Conservation (phyloP, 1,284 basidiomycete species). For the Agroathelia rolfsii region DNA sequence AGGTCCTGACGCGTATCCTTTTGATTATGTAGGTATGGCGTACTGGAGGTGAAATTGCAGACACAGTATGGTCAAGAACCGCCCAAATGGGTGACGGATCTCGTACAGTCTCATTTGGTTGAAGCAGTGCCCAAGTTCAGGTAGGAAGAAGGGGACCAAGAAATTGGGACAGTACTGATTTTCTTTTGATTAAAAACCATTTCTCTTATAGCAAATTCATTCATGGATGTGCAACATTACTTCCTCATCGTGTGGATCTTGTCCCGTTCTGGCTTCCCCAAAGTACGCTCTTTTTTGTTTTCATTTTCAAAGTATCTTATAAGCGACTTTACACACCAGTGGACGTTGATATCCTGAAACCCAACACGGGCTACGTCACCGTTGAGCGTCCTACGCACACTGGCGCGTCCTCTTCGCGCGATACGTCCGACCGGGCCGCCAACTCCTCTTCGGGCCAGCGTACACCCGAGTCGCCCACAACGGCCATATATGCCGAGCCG, state of each 20-base stretch:
- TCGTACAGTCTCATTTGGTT: constrained; percentile 90
- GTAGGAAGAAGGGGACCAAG: no score
- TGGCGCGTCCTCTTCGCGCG: constrained; percentile 31
- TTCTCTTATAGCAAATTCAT: constrained; percentile 79
- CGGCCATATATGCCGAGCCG: constrained; percentile 65
- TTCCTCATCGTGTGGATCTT: constrained; percentile 93
- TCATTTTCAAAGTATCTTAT: constrained; percentile 3
- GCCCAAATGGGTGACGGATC: constrained; percentile 91
- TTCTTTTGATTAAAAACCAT: constrained; percentile 11
- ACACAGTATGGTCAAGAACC: constrained; percentile 96
- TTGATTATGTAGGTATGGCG: constrained; percentile 50
- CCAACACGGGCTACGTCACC: constrained; percentile 63
- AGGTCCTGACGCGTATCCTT: constrained; percentile 3
- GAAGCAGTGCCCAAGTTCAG: constrained; percentile 90
- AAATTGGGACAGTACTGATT: no score
- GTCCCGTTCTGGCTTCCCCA: constrained; percentile 98
- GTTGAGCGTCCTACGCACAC: constrained; percentile 58
- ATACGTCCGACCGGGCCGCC: constrained; percentile 32
- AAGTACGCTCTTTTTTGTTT: constrained; percentile 41
- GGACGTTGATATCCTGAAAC: constrained; percentile 90
- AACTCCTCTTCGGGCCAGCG: constrained; percentile 37
- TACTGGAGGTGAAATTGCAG: constrained; percentile 95
- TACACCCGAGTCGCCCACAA: constrained; percentile 34
- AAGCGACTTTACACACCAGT: constrained; percentile 34
- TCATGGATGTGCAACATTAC: constrained; percentile 89